Percentiles rank a stretch among this genome's conserved stretches.
phyloP scores from a whole-genome alignment of 495 filamentous ascomycete genomes.

The Aspergillus avenaceus region DNA sequence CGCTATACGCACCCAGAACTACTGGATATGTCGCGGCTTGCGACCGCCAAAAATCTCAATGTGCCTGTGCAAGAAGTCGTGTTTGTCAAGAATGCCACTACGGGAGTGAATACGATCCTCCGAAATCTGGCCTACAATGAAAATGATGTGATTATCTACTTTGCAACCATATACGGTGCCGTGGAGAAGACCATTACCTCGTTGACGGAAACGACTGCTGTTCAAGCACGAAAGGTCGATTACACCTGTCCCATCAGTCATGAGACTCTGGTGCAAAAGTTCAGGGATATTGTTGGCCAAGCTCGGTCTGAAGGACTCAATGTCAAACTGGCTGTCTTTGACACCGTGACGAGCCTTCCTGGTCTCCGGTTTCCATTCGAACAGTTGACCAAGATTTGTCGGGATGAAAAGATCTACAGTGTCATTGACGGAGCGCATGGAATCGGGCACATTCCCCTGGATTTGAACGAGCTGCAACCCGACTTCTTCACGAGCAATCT shows the following conservation, averaged over 20 bases:
- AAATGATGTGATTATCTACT: slow-evolving; percentile 61
- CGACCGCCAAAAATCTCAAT: slow-evolving; percentile 61
- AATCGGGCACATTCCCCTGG: slow-evolving; percentile 69
- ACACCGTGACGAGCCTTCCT: slow-evolving; percentile 70
- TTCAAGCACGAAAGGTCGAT: slow-evolving; percentile 36
- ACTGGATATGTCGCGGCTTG: slow-evolving; percentile 59
- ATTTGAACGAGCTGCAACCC: slow-evolving; percentile 57
- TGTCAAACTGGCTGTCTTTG: slow-evolving; percentile 64
- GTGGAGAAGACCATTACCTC: slow-evolving; percentile 69
- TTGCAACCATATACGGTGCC: slow-evolving; percentile 72
- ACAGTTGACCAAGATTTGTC: slow-evolving; percentile 55
- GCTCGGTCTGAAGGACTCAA: slow-evolving; percentile 41
- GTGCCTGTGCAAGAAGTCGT: slow-evolving; percentile 61
- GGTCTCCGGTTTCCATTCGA: slow-evolving; percentile 80
- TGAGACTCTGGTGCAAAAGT: slow-evolving; percentile 48
- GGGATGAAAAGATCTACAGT: slow-evolving; percentile 57
- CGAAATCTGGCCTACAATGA: slow-evolving; percentile 60
- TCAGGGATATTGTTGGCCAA: slow-evolving; percentile 44
- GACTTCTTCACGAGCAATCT: slow-evolving; percentile 83
- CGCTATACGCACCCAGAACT: slow-evolving; percentile 54
- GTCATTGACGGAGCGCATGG: slow-evolving; percentile 78
- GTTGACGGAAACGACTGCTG: slow-evolving; percentile 55
- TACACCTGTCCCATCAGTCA: slow-evolving; percentile 59
- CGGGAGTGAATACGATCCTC: slow-evolving; percentile 77
- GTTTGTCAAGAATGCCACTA: slow-evolving; percentile 77